Base-by-base conservation (phyloP, 441 rosid species). In the Theobroma grandiflorum region DNA sequence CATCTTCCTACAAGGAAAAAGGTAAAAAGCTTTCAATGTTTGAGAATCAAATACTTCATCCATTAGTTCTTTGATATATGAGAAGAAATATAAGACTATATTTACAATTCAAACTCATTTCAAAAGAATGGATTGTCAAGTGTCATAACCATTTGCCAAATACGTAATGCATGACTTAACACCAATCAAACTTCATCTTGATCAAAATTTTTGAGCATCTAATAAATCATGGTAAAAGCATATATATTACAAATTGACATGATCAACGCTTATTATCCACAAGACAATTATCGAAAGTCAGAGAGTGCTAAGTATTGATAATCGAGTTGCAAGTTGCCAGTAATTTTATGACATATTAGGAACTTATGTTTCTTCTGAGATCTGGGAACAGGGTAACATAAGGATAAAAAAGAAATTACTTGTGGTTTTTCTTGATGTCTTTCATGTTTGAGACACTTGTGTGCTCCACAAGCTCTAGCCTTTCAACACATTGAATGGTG, bases 381-480 rank as follows among this genome's bases (percentile, higher is more conserved):
- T 26, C 8, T 15, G 10, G 61, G 43, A 65, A 43, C 15, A 10
- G 37, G 9, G 45, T 37, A 18, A 72, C 43, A 31, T 53, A 79
- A 80, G 4, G 61, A 61, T 59, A 35, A 77, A 73, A 53, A 79
- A 78, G 77, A 45, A 55, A 67, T 83, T 87, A 96, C 98, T 92
- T 96, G 92, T 95, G 99, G 81, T 94, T 93, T 87, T 89, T 95
- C 93, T 89, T 95, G 85, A 96, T 86, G 10, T 95, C 98, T 74
- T 92, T 84, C 86, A 94, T 76, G 82, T 84, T 89, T 26, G 95
- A 88, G 77, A 94, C 84, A 55, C 84, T 82, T 5, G 99, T 97
- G 82, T 95, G 98, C 88, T 94, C 99, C 58, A 97, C 95, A 58
- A 95, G 99, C 87, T 95, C 94, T 73, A 92, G 92, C 83, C 98